Evolutionary conservation across 2,329 filamentous ascomycete species (phyloP).

Genomic region (Aureobasidium subglaciale): DNA sequence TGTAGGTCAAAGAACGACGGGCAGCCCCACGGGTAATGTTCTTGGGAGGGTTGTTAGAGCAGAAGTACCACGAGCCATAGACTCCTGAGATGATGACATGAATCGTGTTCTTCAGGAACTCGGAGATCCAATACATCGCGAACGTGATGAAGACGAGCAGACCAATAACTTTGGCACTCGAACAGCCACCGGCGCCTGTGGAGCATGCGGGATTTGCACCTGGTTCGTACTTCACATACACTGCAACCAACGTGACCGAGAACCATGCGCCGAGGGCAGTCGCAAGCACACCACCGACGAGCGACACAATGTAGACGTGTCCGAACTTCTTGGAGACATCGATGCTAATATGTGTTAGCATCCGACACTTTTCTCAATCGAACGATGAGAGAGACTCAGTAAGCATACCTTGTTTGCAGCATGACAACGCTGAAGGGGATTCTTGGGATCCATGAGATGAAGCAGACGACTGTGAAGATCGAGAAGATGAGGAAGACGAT

Average conservation of each 20-base stretch:
- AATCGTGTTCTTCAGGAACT: slow-evolving; percentile 89
- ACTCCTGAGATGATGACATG: slow-evolving; percentile 82
- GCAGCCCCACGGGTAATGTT: slow-evolving; percentile 78
- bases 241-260: slow-evolving; percentile 73
- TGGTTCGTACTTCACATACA: slow-evolving; percentile 80
- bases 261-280: slow-evolving; percentile 79
- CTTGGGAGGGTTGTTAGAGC: slow-evolving; percentile 59
- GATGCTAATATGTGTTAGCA: slow-evolving; percentile 42
- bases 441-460: slow-evolving; percentile 79
- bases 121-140: slow-evolving; percentile 87
- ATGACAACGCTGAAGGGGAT: slow-evolving; percentile 90
- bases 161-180: slow-evolving; percentile 71
- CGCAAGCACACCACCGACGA: slow-evolving; percentile 71
- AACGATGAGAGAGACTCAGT: neutral
- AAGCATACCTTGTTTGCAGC: slow-evolving; percentile 57
- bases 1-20: slow-evolving; percentile 76
- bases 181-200: slow-evolving; percentile 55
- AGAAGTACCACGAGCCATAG: slow-evolving; percentile 93
- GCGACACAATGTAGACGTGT: slow-evolving; percentile 78
- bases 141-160: slow-evolving; percentile 83
- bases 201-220: slow-evolving; percentile 50
- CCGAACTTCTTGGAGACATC: slow-evolving; percentile 78
- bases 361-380: neutral
- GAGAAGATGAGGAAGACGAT: slow-evolving; percentile 81
- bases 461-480: slow-evolving; percentile 73